A percentile compares a stretch with the other conserved stretches of the same genome.
These are phyloP conservation scores for Murraya koenigii DNA, from an alignment of 345 rosid species.

Conservation along the genomic window DNA sequence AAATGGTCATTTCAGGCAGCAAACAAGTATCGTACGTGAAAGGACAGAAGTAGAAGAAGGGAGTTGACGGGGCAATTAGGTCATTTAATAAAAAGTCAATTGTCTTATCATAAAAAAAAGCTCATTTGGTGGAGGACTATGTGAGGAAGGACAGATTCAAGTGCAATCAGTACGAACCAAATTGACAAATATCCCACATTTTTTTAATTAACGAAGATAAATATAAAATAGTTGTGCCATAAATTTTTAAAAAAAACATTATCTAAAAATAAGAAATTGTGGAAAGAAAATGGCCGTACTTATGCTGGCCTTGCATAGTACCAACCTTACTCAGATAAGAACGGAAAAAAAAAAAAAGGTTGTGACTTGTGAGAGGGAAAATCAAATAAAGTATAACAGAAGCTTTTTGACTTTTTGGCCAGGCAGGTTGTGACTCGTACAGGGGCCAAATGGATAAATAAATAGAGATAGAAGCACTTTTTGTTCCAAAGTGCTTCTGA, in stretches of 20 bases:
- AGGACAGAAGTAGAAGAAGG: slow-evolving; percentile 29
- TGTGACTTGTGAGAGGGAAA: not conserved
- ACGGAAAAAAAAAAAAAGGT: slow-evolving; percentile 2
- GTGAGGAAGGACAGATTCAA: slow-evolving; percentile 49
- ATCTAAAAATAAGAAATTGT: not conserved
- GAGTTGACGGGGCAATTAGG: slow-evolving; percentile 23
- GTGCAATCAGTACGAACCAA: slow-evolving; percentile 38
- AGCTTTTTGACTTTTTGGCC: not conserved
- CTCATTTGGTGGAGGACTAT: slow-evolving; percentile 37
- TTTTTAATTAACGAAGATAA: not conserved
- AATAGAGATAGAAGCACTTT: not conserved
- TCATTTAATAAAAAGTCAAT: not conserved
- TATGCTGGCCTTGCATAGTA: slow-evolving; percentile 27
- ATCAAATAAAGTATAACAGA: not conserved
- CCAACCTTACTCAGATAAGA: slow-evolving; percentile 41
- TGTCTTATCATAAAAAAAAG: not conserved
- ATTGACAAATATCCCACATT: not conserved
- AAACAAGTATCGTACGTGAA: slow-evolving; percentile 23
- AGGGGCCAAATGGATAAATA: not conserved
- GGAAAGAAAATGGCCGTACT: slow-evolving; percentile 33
- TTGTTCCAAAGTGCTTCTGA: not conserved
- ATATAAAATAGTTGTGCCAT: not conserved
- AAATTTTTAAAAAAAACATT: not conserved
- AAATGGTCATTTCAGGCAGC: not conserved
- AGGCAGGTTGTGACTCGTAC: slow-evolving; percentile 17